Conservation (phyloP, 192 early-diverging fungal species). For the Spinellus fusiger region DNA sequence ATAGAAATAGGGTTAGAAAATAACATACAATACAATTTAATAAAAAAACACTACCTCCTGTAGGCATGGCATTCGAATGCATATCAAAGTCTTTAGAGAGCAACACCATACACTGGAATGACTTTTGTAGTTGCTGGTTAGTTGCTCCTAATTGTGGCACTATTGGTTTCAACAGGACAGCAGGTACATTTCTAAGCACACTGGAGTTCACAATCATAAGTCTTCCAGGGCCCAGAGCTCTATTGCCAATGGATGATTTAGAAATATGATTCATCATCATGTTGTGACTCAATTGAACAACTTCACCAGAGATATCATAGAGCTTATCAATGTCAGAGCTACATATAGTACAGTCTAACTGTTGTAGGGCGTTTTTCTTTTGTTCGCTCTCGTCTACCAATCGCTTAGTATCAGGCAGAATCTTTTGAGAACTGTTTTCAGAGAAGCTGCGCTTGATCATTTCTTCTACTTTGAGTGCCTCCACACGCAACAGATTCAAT, state of each 20-base stretch:
- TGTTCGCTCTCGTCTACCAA: conserved; percentile 62
- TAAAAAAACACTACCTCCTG: conserved; percentile 8
- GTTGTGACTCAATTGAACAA: conserved; percentile 46
- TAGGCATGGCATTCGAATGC: neutral
- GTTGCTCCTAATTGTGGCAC: conserved; percentile 28
- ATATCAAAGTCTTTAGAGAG: conserved; percentile 7
- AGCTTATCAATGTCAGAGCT: conserved; percentile 64
- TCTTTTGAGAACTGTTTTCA: conserved; percentile 82
- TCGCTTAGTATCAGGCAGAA: conserved; percentile 77
- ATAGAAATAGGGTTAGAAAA: too few species aligned
- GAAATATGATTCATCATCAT: conserved; percentile 52
- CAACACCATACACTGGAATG: conserved; percentile 39
- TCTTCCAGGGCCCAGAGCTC: conserved; percentile 65
- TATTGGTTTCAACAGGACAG: conserved; percentile 51
- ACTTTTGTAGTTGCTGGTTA: conserved; percentile 13
- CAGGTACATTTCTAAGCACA: conserved; percentile 61
- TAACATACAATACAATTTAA: too few species aligned
- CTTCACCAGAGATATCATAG: conserved; percentile 57
- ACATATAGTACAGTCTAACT: conserved; percentile 80
- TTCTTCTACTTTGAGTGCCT: conserved; percentile 93
- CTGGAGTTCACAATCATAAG: conserved; percentile 71
- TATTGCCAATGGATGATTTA: conserved; percentile 48
- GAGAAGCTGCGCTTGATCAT: conserved; percentile 98
- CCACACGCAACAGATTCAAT: conserved; percentile 89
- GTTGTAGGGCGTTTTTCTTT: conserved; percentile 48